A percentile compares a stretch with the other conserved stretches of the same genome.
phyloP scores from a whole-genome alignment of 352 stramenopile species.

The Pythium aquatile region DNA sequence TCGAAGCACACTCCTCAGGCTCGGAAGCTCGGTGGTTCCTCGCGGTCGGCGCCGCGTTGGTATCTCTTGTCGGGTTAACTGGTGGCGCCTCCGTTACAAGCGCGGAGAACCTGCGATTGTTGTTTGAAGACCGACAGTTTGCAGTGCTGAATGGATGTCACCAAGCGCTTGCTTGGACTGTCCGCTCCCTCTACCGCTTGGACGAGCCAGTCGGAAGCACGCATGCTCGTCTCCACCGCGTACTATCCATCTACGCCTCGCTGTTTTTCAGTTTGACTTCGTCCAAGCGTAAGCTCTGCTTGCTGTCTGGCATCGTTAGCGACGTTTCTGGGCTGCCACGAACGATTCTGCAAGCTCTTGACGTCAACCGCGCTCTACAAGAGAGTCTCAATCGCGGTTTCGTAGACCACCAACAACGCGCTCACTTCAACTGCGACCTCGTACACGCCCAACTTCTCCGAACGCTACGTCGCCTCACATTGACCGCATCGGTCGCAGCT shows the following conservation, averaged over 20 bases:
- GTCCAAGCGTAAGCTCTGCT: slow-evolving; percentile 4
- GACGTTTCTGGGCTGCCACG: neutral
- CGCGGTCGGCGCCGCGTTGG: neutral
- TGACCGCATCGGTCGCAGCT: neutral
- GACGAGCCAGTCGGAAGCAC: neutral
- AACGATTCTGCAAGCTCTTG: slow-evolving; percentile 1
- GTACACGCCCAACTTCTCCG: slow-evolving; percentile 4
- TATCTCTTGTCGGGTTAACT: neutral
- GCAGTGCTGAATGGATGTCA: slow-evolving; percentile 10
- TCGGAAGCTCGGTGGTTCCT: neutral
- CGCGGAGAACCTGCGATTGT: neutral
- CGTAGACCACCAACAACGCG: neutral
- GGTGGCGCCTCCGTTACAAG: neutral
- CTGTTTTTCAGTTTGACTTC: slow-evolving; percentile 17
- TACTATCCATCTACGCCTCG: neutral
- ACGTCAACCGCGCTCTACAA: neutral
- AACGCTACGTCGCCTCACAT: slow-evolving; percentile 11
- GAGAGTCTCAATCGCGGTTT: too few species aligned
- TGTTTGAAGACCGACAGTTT: slow-evolving; percentile 4
- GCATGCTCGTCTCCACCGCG: neutral
- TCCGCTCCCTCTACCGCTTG: neutral
- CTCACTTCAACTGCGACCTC: neutral
- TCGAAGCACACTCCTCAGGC: neutral
- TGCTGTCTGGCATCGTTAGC: neutral
- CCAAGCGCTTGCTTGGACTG: neutral